These are phyloP conservation scores for Phialemoniopsis sp. DNA, from an alignment of 2,329 filamentous ascomycete genomes.

Conservation along the genomic window DNA sequence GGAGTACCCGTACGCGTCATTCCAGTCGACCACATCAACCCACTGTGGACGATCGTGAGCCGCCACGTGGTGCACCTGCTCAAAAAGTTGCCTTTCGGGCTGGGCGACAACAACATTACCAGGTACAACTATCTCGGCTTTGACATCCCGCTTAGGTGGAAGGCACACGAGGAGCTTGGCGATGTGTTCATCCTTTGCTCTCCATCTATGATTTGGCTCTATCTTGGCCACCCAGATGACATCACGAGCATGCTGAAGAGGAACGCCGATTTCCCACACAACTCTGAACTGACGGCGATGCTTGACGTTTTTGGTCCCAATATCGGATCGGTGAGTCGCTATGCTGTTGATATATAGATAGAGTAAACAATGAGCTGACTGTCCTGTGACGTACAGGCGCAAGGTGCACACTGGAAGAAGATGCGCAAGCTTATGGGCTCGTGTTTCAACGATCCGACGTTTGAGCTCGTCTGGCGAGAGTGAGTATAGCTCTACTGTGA, in stretches of 20 bases:
- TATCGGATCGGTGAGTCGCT: conserved; percentile 7
- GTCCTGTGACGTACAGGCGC: conserved; percentile 1
- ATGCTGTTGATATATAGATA: background rate
- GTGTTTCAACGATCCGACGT: conserved; percentile 22
- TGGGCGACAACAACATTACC: conserved; percentile 21
- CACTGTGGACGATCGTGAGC: conserved; percentile 22
- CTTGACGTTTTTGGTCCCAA: conserved; percentile 13
- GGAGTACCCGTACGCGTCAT: conserved; percentile 24
- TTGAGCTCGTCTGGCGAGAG: conserved; percentile 21
- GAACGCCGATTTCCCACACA: conserved; percentile 10
- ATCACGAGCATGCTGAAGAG: conserved; percentile 7
- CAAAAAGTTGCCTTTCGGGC: conserved; percentile 11
- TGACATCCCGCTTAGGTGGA: conserved; percentile 17
- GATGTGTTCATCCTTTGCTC: conserved; percentile 9
- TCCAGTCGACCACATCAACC: conserved; percentile 22
- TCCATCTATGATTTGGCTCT: conserved; percentile 10
- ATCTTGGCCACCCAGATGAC: conserved; percentile 8
- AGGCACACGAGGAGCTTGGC: conserved; percentile 12
- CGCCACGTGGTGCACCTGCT: conserved; percentile 13
- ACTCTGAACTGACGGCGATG: conserved; percentile 8
- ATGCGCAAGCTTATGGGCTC: conserved; percentile 17
- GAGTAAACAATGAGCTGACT: background rate
- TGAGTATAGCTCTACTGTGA: too few species aligned
- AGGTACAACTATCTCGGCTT: conserved; percentile 23
- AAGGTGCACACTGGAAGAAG: conserved; percentile 12